Evolutionary conservation across 2,329 filamentous ascomycete species (phyloP).

Genomic region (Verticillium alfalfae): DNA sequence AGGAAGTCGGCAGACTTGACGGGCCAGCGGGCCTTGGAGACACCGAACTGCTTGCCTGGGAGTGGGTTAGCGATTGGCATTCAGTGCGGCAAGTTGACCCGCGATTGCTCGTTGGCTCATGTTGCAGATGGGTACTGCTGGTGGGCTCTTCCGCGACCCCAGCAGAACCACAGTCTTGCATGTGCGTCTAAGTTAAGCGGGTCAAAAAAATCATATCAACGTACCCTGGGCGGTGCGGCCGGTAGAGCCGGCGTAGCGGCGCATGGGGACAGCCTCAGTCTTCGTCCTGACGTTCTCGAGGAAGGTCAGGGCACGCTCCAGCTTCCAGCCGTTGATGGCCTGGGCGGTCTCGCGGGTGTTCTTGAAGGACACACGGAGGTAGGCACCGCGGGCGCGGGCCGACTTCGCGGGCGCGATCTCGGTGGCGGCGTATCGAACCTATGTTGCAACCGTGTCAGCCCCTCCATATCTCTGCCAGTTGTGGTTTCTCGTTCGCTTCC

Average conservation of each 20-base stretch:
- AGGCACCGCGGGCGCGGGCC: constrained; percentile 95
- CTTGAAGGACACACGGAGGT: constrained; percentile 99
- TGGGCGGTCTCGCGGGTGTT: constrained; percentile 99
- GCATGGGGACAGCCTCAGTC: constrained; percentile 97
- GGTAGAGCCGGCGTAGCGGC: constrained; percentile 92
- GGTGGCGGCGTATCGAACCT: constrained; percentile 96
- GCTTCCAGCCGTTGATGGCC: constrained; percentile 99
- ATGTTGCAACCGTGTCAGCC: constrained; percentile 5
- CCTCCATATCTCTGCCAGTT: background rate
- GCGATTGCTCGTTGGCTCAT: background rate
- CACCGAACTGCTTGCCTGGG: constrained; percentile 96
- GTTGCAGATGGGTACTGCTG: background rate
- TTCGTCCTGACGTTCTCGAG: constrained; percentile 97
- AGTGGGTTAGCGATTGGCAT: background rate
- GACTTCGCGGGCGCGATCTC: constrained; percentile 86
- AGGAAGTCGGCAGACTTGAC: constrained; percentile 99
- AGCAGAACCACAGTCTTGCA: background rate
- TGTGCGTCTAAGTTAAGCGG: background rate
- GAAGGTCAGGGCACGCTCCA: constrained; percentile 91
- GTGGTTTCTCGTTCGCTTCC: background rate
- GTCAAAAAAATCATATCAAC: constrained; percentile 28
- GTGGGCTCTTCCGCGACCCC: background rate
- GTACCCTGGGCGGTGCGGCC: constrained; percentile 97
- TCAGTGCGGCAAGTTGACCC: background rate
- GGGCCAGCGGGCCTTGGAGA: constrained; percentile 97